Evolutionary conservation across 192 early-diverging fungal species (phyloP).

Genomic region (Entomortierella lignicola): DNA sequence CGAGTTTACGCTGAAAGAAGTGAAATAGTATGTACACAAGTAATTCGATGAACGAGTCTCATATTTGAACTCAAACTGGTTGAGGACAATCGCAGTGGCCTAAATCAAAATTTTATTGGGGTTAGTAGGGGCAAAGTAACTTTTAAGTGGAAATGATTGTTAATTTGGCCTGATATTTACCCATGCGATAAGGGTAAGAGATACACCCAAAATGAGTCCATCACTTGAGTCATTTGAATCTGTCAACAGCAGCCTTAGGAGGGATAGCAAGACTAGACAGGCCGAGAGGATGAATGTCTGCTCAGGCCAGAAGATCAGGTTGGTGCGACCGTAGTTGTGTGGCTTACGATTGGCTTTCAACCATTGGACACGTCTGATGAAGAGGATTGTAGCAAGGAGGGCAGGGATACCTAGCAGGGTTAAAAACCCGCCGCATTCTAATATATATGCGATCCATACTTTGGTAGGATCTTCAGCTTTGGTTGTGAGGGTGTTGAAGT

Average conservation of each 20-base stretch:
- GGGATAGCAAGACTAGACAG: slow-evolving; percentile 6
- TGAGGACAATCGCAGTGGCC: slow-evolving; percentile 17
- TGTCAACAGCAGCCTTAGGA: background rate
- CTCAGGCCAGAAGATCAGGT: slow-evolving; percentile 35
- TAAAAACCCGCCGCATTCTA: slow-evolving; percentile 29
- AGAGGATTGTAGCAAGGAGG: slow-evolving; percentile 1
- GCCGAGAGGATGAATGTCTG: slow-evolving; percentile 23
- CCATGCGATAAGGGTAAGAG: slow-evolving; percentile 17
- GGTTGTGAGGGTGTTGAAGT: background rate
- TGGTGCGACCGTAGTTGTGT: slow-evolving; percentile 30
- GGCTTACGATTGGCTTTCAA: slow-evolving; percentile 3
- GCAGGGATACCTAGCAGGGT: slow-evolving; percentile 30
- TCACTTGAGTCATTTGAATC: background rate
- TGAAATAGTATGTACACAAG: slow-evolving; percentile 13
- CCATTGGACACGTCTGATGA: slow-evolving; percentile 14
- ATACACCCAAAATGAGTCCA: slow-evolving; percentile 1
- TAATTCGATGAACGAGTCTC: slow-evolving; percentile 36
- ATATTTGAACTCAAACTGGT: slow-evolving; percentile 23
- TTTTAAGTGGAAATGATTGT: background rate
- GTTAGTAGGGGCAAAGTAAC: background rate
- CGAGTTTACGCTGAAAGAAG: background rate
- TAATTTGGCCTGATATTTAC: background rate
- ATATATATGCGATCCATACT: slow-evolving; percentile 14
- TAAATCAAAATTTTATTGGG: no score
- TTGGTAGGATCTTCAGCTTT: slow-evolving; percentile 14